phyloP scores from a whole-genome alignment of 805 yeast species.

The Lipomyces lipofer region DNA sequence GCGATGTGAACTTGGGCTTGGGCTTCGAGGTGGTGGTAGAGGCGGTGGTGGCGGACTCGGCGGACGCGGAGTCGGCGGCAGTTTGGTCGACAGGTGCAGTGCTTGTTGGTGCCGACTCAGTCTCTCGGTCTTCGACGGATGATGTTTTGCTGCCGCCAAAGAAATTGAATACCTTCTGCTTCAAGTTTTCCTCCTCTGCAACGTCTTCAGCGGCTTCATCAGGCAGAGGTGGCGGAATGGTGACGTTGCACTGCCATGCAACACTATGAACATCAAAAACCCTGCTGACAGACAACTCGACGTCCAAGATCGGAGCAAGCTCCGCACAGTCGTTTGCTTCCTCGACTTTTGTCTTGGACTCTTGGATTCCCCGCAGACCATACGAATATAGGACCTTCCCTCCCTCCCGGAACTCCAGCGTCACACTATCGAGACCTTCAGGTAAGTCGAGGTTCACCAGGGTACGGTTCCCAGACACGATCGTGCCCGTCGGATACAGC shows the following conservation, averaged over 20 bases:
- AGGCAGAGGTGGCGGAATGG: slow-evolving; percentile 33
- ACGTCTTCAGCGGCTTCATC: slow-evolving; percentile 36
- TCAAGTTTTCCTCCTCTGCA: slow-evolving; percentile 32
- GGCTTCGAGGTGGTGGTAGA: slow-evolving; percentile 29
- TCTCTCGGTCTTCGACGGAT: slow-evolving; percentile 6
- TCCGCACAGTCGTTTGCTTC: slow-evolving; percentile 19
- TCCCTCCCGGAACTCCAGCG: slow-evolving; percentile 19
- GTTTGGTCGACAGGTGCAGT: slow-evolving; percentile 21
- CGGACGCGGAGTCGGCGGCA: slow-evolving; percentile 20
- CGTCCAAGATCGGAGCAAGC: slow-evolving; percentile 17
- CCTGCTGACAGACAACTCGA: slow-evolving; percentile 22
- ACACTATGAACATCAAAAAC: slow-evolving; percentile 15
- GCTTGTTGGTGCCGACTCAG: slow-evolving; percentile 5
- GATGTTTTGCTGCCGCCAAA: slow-evolving; percentile 17
- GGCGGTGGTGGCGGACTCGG: slow-evolving; percentile 24
- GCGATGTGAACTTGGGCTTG: slow-evolving; percentile 20
- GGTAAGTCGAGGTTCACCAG: slow-evolving; percentile 3
- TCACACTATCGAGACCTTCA: slow-evolving; percentile 10
- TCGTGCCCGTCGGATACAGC: slow-evolving; percentile 53
- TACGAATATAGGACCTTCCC: slow-evolving; percentile 6
- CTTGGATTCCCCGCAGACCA: slow-evolving; percentile 14
- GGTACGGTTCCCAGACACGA: slow-evolving; percentile 37
- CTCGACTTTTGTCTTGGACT: slow-evolving; percentile 7
- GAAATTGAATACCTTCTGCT: slow-evolving; percentile 26
- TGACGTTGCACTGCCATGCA: slow-evolving; percentile 20